These are phyloP conservation scores for Botrytis hyacinthi DNA, from an alignment of 2,329 filamentous ascomycete genomes.

Conservation along the genomic window DNA sequence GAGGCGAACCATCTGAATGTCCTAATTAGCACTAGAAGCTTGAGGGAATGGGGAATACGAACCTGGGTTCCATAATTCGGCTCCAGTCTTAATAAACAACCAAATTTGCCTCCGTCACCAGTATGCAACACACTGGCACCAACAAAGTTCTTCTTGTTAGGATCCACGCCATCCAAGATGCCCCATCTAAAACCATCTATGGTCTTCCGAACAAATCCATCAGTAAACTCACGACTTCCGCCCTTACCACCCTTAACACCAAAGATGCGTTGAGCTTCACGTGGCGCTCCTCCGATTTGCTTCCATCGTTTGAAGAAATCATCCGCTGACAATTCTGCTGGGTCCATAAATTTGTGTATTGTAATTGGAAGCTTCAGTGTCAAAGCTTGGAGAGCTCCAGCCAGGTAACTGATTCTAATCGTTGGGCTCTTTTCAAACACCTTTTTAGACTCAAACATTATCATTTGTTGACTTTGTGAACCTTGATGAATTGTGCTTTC, in stretches of 20 bases:
- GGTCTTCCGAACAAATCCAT: conserved; percentile 66
- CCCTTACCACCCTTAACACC: conserved; percentile 56
- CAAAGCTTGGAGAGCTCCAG: conserved; percentile 86
- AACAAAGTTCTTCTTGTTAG: conserved; percentile 90
- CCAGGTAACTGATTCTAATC: conserved; percentile 89
- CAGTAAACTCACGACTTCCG: conserved; percentile 62
- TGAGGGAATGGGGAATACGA: conserved; percentile 41
- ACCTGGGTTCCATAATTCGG: conserved; percentile 92
- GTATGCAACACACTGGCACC: conserved; percentile 85
- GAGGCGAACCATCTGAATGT: conserved; percentile 80
- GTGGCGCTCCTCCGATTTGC: conserved; percentile 85
- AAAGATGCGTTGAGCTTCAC: conserved; percentile 88
- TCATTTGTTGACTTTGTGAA: conserved; percentile 84
- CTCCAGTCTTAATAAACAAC: conserved; percentile 88
- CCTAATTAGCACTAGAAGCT: not conserved
- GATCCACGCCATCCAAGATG: conserved; percentile 80
- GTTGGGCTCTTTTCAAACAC: conserved; percentile 84
- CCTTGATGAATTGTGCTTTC: conserved; percentile 75
- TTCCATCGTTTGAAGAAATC: conserved; percentile 99
- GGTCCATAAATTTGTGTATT: conserved; percentile 95
- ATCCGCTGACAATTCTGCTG: conserved; percentile 78
- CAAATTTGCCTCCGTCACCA: conserved; percentile 82
- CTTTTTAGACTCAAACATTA: conserved; percentile 86
- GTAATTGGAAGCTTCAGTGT: conserved; percentile 87
- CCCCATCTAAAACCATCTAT: conserved; percentile 90